Evolutionary conservation across 768 basidiomycete species (phyloP).

Genomic region (Hericium coralloides): DNA sequence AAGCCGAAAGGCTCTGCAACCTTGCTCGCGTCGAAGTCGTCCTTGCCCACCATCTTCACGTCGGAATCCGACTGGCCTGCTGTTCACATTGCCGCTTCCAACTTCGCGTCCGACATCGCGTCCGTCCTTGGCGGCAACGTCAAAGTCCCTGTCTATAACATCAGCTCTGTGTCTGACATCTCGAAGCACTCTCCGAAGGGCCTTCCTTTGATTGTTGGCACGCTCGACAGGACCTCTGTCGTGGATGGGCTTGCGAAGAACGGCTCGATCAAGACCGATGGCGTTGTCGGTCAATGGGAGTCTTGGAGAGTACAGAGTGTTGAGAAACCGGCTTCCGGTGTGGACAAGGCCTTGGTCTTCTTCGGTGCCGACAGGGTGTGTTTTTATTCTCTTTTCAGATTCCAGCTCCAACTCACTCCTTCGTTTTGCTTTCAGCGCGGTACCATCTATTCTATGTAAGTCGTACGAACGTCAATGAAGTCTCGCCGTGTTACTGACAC

Average conservation of each 20-base stretch:
- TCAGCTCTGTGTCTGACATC: neutral
- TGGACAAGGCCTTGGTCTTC: neutral
- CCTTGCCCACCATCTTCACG: slow-evolving; percentile 1
- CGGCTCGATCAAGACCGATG: neutral
- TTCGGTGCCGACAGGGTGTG: neutral
- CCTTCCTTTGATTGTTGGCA: neutral
- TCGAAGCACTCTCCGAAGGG: neutral
- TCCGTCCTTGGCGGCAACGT: neutral
- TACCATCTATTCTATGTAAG: neutral
- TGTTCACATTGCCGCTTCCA: neutral
- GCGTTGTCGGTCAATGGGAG: neutral
- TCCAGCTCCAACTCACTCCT: no score
- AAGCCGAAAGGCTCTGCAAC: neutral
- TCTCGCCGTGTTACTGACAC: neutral
- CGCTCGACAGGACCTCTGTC: neutral
- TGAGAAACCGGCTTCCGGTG: neutral
- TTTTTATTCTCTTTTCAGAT: neutral
- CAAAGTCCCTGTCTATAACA: neutral
- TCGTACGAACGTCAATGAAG: neutral
- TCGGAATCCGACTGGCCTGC: neutral
- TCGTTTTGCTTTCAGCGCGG: neutral
- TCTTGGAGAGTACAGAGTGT: neutral
- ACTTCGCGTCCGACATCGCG: neutral
- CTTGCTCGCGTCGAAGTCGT: slow-evolving; percentile 1
- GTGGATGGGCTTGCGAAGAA: neutral